These are phyloP conservation scores for Acer campestre DNA, from an alignment of 345 rosid genomes.

Conservation along the genomic window DNA sequence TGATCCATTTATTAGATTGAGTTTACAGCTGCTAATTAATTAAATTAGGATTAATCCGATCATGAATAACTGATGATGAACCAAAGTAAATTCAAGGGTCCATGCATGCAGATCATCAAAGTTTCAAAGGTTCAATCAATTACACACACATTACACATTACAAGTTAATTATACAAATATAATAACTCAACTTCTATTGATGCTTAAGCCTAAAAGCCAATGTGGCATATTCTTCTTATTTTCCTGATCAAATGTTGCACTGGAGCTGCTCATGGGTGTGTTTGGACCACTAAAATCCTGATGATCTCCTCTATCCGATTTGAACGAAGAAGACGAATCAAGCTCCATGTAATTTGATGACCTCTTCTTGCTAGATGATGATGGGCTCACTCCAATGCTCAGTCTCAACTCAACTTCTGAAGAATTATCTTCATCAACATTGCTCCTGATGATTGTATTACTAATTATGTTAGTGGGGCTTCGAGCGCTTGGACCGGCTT, in stretches of 20 bases:
- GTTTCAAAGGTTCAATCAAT: slow-evolving; percentile 16
- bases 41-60: slow-evolving; percentile 12
- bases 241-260: slow-evolving; percentile 56
- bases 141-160: background rate
- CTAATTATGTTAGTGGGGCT: slow-evolving; percentile 7
- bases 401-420: slow-evolving; percentile 66
- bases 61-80: slow-evolving; percentile 15
- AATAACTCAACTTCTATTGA: slow-evolving; percentile 42
- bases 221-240: slow-evolving; percentile 49
- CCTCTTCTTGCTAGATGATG: slow-evolving; percentile 27
- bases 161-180: background rate
- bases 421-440: slow-evolving; percentile 37
- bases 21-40: slow-evolving; percentile 19
- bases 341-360: slow-evolving; percentile 20
- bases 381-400: slow-evolving; percentile 57
- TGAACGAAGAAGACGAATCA: slow-evolving; percentile 31
- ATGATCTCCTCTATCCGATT: slow-evolving; percentile 31
- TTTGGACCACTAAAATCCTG: slow-evolving; percentile 48
- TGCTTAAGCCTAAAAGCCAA: slow-evolving; percentile 73
- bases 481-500: slow-evolving; percentile 31
- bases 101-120: background rate
- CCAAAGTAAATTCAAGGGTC: slow-evolving; percentile 17
- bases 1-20: slow-evolving; percentile 23
- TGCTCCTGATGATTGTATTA: slow-evolving; percentile 3
- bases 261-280: slow-evolving; percentile 62